A percentile compares a stretch with the other conserved stretches of the same genome.
phyloP scores from a whole-genome alignment of 2,329 filamentous ascomycete genomes.

The Fusarium sp. region DNA sequence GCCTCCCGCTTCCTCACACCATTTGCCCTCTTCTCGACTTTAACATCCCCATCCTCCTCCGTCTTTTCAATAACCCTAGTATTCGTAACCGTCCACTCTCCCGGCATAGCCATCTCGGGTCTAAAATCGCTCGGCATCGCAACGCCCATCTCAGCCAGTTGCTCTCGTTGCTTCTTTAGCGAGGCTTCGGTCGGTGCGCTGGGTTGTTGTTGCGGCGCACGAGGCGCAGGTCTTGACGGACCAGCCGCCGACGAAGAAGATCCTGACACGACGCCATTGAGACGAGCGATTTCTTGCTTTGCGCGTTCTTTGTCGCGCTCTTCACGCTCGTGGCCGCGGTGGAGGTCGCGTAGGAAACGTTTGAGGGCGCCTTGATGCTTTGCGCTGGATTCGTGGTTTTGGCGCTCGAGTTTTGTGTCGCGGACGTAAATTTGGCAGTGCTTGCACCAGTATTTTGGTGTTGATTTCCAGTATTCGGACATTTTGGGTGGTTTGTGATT shows the following conservation, averaged over 20 bases:
- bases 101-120: slow-evolving; percentile 84
- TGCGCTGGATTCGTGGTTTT: slow-evolving; percentile 87
- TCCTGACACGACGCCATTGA: slow-evolving; percentile 79
- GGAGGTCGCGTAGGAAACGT: slow-evolving; percentile 88
- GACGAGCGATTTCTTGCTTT: slow-evolving; percentile 83
- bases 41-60: slow-evolving; percentile 56
- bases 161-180: slow-evolving; percentile 84
- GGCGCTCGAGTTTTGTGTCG: slow-evolving; percentile 89
- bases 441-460: slow-evolving; percentile 98
- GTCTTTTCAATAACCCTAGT: slow-evolving; percentile 65
- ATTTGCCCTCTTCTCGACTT: slow-evolving; percentile 61
- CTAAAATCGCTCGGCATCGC: slow-evolving; percentile 82
- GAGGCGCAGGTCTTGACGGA: slow-evolving; percentile 28
- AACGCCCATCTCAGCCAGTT: slow-evolving; percentile 88
- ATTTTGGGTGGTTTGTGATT: slow-evolving; percentile 60
- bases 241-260: slow-evolving; percentile 48
- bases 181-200: slow-evolving; percentile 64
- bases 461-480: slow-evolving; percentile 99
- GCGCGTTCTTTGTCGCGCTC: slow-evolving; percentile 85
- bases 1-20: slow-evolving; percentile 72
- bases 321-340: slow-evolving; percentile 83
- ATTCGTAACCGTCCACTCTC: slow-evolving; percentile 84
- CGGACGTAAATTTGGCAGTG: slow-evolving; percentile 91
- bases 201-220: slow-evolving; percentile 11
- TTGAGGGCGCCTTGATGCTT: slow-evolving; percentile 89